Percentiles rank a stretch among this genome's conserved stretches.
Evolutionary conservation across 345 rosid species (phyloP).

Genomic region (Eucalyptus cladocalyx): DNA sequence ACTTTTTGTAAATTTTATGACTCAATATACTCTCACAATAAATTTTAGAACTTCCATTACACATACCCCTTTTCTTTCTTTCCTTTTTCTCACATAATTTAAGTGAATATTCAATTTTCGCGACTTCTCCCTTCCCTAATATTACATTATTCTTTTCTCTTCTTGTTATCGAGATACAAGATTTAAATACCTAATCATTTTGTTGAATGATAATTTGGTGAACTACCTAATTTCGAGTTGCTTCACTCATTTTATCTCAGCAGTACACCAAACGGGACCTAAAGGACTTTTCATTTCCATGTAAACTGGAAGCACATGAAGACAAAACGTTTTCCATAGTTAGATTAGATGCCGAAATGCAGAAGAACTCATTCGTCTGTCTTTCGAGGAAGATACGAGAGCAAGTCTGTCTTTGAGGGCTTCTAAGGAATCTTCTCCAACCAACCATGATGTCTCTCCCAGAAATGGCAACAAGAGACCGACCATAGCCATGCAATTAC

Average conservation of each 20-base stretch:
- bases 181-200: not conserved
- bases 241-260: not conserved
- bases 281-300: not conserved
- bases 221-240: not conserved
- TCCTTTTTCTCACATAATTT: not conserved
- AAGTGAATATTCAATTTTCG: not conserved
- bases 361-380: not conserved
- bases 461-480: not conserved
- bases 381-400: not conserved
- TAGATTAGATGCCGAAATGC: not conserved
- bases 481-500: not conserved
- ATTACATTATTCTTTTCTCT: not conserved
- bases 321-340: not conserved
- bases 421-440: not conserved
- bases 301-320: not conserved
- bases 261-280: not conserved
- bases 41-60: too few relatives aligned
- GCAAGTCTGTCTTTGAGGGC: not conserved
- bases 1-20: too few relatives aligned
- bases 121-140: not conserved
- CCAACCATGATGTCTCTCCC: not conserved
- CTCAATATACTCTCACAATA: too few relatives aligned
- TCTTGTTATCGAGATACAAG: not conserved
- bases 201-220: not conserved
- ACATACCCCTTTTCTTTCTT: not conserved